Evolutionary conservation across 805 yeast species (phyloP).

Genomic region (Wickerhamiella sorbophila): DNA sequence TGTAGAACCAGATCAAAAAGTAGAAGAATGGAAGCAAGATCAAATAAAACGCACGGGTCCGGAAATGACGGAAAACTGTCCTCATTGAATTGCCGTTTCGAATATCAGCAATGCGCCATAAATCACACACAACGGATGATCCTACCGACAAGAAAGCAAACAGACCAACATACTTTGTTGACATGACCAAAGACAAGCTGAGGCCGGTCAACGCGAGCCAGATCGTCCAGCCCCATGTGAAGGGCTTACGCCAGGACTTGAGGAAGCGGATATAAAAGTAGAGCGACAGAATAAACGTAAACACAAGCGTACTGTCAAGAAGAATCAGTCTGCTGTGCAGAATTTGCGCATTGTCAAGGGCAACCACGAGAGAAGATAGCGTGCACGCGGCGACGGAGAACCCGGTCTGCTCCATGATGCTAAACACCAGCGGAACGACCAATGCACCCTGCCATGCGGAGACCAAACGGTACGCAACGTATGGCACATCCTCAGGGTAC

Average conservation of each 20-base stretch:
- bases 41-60: slow-evolving; percentile 45
- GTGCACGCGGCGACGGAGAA: slow-evolving; percentile 61
- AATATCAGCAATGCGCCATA: slow-evolving; percentile 41
- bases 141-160: slow-evolving; percentile 83
- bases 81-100: slow-evolving; percentile 49
- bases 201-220: slow-evolving; percentile 81
- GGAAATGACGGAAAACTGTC: slow-evolving; percentile 44
- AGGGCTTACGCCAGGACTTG: slow-evolving; percentile 42
- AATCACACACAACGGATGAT: slow-evolving; percentile 70
- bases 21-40: slow-evolving; percentile 59
- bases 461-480: slow-evolving; percentile 66
- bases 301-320: slow-evolving; percentile 78
- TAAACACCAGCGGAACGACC: slow-evolving; percentile 79
- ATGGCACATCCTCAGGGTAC: slow-evolving; percentile 69
- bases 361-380: slow-evolving; percentile 47
- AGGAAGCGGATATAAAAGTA: slow-evolving; percentile 58
- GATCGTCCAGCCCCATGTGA: slow-evolving; percentile 79
- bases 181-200: slow-evolving; percentile 75
- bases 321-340: slow-evolving; percentile 80
- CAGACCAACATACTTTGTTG: slow-evolving; percentile 94
- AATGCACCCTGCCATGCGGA: slow-evolving; percentile 73
- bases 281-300: slow-evolving; percentile 77
- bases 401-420: slow-evolving; percentile 63
- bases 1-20: slow-evolving; percentile 58
- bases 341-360: slow-evolving; percentile 69